These are phyloP conservation scores for Cryptomeria japonica DNA, from an alignment of 75 land plant species.

Conservation along the genomic window DNA sequence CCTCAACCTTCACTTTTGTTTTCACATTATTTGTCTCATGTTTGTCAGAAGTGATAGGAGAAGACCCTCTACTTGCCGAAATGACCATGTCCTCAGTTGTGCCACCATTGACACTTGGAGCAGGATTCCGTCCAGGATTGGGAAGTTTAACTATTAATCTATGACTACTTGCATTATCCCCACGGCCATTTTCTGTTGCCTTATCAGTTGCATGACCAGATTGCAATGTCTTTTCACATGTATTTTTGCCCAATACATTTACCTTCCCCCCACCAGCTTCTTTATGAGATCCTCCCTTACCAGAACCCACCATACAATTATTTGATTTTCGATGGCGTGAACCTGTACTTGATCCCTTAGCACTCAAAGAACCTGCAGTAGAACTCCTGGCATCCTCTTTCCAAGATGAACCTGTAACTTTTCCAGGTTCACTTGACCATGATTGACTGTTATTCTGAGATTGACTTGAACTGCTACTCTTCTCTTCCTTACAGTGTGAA, in stretches of 20 bases:
- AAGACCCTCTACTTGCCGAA: conserved; percentile 54
- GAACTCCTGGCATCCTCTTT: conserved; percentile 85
- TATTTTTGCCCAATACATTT: conserved; percentile 30
- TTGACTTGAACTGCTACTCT: conserved; percentile 90
- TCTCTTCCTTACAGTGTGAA: conserved; percentile 66
- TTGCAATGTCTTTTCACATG: conserved; percentile 38
- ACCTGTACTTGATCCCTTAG: conserved; percentile 30
- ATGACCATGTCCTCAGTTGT: conserved; percentile 52
- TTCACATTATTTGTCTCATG: conserved; percentile 43
- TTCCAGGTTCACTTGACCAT: conserved; percentile 76
- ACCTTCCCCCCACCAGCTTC: conserved; percentile 45
- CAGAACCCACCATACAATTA: conserved; percentile 38
- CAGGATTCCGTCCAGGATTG: conserved; percentile 82
- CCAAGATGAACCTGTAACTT: conserved; percentile 40
- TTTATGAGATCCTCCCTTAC: conserved; percentile 49
- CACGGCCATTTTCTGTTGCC: conserved; percentile 25
- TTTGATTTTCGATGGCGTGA: conserved; percentile 43
- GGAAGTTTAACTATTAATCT: conserved; percentile 90
- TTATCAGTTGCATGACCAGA: conserved; percentile 34
- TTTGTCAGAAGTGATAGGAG: conserved; percentile 64
- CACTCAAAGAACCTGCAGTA: conserved; percentile 48
- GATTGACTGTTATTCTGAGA: conserved; percentile 84
- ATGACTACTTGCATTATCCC: conserved; percentile 52
- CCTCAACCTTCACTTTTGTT: conserved; percentile 28
- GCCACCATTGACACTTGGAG: conserved; percentile 49